Evolutionary conservation across 805 yeast species (phyloP), one percentile per base, ranked within the genome.

Genomic region (Limtongozyma cylindracea): DNA sequence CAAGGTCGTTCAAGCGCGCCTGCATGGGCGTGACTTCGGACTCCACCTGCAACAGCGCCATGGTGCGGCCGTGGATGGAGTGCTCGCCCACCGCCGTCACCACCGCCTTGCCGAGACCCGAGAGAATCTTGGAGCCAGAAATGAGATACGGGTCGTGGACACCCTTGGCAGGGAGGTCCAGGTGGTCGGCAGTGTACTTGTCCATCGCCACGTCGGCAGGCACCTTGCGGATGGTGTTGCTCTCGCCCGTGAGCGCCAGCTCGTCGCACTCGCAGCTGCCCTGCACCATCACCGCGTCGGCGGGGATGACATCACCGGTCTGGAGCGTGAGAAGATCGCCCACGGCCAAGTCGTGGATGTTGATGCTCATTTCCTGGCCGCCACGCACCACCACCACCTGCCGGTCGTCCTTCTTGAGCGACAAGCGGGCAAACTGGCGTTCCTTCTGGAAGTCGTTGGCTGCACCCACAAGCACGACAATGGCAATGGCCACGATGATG

Each of bases 371-470:
- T 32, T 77, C 77, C 21, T 55, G 54, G 18, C 84, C 82, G 19
- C 63, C 56, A 27, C 96, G 56, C 19, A 71, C 48, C 2, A 80
- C 92, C 23, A 73, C 61, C 20, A 88, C 54, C 27, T 64, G 61
- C 24, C 94, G 61, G 30, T 74, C 74, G 29, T 78, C 88, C 43
- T 84, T 84, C 43, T 82, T 76, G 16, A 78, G 65, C 43, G 84
- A 82, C 29, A 88, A 58, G 32, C 67, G 70, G 22, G 76, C 73
- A 44, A 88, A 88, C 41, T 88, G 98, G 10, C 78, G 51, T 41
- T 88, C 98, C 42, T 91, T 91, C 40, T 88, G 94, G 51, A 73
- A 88, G 46, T 88, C 98, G 43, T 88, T 88, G n/a, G 63, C 71
- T 2, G 94, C 88, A 22, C 95, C 92, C 9, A 91, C 98, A 3